Conservation (phyloP, 768 basidiomycete species). For the Tephrocybe sp. region DNA sequence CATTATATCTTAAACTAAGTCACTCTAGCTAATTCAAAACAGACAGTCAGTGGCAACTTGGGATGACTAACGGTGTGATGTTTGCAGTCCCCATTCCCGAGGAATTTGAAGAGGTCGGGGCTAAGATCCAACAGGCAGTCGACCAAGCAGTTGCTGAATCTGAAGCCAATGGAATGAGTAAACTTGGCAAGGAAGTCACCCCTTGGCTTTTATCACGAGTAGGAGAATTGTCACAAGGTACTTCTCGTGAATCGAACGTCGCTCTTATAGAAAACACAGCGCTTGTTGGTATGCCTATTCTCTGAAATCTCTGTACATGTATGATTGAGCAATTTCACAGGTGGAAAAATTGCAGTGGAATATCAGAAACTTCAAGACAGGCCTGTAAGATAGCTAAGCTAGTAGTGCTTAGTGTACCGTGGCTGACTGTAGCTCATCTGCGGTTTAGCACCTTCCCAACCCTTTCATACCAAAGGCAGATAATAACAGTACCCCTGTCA, state of each 20-base stretch:
- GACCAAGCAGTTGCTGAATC: conserved; percentile 85
- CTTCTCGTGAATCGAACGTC: conserved; percentile 74
- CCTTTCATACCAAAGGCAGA: conserved; percentile 1
- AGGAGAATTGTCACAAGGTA: conserved; percentile 73
- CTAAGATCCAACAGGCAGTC: conserved; percentile 69
- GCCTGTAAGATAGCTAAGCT: conserved; percentile 26
- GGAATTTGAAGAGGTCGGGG: conserved; percentile 64
- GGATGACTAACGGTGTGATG: conserved; percentile 72
- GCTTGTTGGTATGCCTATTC: conserved; percentile 56
- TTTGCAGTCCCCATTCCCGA: conserved; percentile 91
- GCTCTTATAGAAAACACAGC: conserved; percentile 91
- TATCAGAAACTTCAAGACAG: conserved; percentile 52
- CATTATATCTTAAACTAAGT: background rate
- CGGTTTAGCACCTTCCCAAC: background rate
- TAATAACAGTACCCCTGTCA: conserved; percentile 1
- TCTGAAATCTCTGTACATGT: background rate
- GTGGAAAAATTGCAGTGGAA: conserved; percentile 75
- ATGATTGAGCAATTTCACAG: conserved; percentile 31
- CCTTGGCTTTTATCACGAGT: conserved; percentile 91
- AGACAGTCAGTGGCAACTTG: conserved; percentile 73
- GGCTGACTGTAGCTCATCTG: background rate
- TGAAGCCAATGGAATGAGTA: conserved; percentile 74
- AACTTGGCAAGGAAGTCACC: conserved; percentile 85
- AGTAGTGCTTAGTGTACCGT: conserved; percentile 7
- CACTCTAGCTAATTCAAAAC: background rate